Evolutionary conservation across 176 grass and related monocot genomes (phyloP).

Genomic region (Dendrocalamus sinicus): DNA sequence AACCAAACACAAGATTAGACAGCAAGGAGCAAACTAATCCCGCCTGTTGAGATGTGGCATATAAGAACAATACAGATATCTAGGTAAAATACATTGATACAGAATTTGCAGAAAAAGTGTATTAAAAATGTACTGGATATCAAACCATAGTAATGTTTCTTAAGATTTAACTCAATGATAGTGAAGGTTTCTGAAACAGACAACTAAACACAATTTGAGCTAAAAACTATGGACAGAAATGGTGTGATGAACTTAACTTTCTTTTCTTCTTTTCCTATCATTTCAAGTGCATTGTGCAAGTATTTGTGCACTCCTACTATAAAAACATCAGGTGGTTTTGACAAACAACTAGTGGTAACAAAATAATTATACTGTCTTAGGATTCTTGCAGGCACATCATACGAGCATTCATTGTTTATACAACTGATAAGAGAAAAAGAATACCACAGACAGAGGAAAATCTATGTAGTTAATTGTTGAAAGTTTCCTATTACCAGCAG

Average conservation of each 20-base stretch:
- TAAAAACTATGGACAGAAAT: neutral
- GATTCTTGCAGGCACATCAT: neutral
- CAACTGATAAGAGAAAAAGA: neutral
- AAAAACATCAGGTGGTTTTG: conserved; percentile 13
- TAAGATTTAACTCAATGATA: conserved; percentile 26
- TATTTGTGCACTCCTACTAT: conserved; percentile 25
- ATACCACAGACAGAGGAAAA: neutral
- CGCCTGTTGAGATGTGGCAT: neutral
- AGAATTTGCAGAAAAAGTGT: neutral
- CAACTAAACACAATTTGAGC: neutral
- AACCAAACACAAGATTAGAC: conserved; percentile 4
- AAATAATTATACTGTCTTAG: neutral
- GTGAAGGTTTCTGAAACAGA: conserved; percentile 18
- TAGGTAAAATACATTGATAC: neutral
- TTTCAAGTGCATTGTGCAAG: neutral
- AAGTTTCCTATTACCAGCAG: conserved; percentile 66
- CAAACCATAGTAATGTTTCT: neutral
- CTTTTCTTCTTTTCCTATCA: conserved; percentile 1
- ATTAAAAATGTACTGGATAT: conserved; percentile 15
- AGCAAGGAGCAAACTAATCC: neutral
- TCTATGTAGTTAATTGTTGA: neutral
- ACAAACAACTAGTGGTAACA: neutral
- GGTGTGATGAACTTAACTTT: neutral
- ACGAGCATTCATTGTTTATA: conserved; percentile 17
- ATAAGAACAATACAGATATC: neutral